These are phyloP conservation scores for Purshia tridentata DNA, from an alignment of 306 rosid genomes.

Conservation along the genomic window DNA sequence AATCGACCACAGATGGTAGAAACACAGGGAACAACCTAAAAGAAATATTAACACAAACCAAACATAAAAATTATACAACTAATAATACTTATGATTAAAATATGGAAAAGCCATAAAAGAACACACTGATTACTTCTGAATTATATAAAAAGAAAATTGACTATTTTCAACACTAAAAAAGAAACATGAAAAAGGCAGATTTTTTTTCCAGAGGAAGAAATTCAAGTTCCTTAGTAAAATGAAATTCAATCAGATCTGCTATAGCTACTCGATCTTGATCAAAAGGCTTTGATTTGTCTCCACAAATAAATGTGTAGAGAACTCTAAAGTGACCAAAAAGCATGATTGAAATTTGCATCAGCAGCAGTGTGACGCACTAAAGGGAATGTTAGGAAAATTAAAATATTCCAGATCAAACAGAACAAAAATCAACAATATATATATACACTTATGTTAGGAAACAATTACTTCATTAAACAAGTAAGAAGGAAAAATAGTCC, in stretches of 20 bases:
- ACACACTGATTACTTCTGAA: neutral
- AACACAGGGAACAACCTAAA: conserved; percentile 75
- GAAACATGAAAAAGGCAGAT: neutral
- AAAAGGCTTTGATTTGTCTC: too few relatives aligned
- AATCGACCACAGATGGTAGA: conserved; percentile 81
- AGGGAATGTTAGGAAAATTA: neutral
- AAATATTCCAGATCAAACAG: neutral
- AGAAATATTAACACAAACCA: conserved; percentile 3
- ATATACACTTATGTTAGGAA: neutral
- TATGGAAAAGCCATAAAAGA: neutral
- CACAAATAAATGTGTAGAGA: neutral
- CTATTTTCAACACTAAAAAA: neutral
- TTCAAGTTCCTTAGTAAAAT: neutral
- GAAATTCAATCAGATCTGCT: neutral
- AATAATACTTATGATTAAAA: neutral
- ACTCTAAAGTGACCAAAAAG: neutral
- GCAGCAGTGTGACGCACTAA: neutral
- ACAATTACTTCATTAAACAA: neutral
- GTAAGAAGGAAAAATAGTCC: too few relatives aligned
- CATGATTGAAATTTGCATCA: neutral
- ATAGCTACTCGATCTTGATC: too few relatives aligned
- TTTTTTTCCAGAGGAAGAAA: neutral
- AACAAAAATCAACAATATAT: neutral
- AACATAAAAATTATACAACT: neutral
- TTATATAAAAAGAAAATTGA: neutral